Evolutionary conservation across 2,329 filamentous ascomycete species (phyloP).

Genomic region (Didymella pinodella): DNA sequence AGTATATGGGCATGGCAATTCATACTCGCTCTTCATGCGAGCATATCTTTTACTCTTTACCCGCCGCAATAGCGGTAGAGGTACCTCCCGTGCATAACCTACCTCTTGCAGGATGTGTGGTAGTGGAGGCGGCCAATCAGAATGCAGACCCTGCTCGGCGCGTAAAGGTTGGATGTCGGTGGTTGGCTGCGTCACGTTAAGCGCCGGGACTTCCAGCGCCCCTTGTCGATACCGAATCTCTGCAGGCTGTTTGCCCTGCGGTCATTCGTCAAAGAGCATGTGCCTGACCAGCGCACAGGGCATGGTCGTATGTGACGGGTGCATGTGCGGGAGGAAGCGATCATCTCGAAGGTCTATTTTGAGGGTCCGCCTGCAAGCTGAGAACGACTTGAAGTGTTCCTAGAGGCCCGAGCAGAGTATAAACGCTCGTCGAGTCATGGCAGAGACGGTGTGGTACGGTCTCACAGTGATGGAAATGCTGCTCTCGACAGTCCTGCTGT

Average conservation of each 20-base stretch:
- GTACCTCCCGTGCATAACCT: constrained; percentile 43
- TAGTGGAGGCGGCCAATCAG: constrained; percentile 43
- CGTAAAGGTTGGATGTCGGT: constrained; percentile 48
- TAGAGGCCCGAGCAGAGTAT: constrained; percentile 1
- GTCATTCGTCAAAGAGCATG: constrained; percentile 41
- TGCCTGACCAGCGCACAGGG: constrained; percentile 41
- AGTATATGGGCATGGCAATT: constrained; percentile 29
- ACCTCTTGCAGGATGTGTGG: constrained; percentile 38
- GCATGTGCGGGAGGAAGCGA: constrained; percentile 35
- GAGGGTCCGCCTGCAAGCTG: constrained; percentile 25
- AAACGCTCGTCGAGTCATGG: constrained; percentile 14
- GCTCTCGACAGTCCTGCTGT: not conserved
- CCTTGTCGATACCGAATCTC: constrained; percentile 34
- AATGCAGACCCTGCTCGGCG: constrained; percentile 41
- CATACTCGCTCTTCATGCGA: constrained; percentile 26
- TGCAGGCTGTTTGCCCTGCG: constrained; percentile 21
- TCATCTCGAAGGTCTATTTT: constrained; percentile 47
- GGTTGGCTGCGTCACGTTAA: constrained; percentile 47
- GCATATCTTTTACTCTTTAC: constrained; percentile 23
- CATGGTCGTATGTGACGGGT: constrained; percentile 45
- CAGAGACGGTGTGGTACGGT: not conserved
- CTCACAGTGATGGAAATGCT: not conserved
- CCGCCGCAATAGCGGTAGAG: constrained; percentile 46
- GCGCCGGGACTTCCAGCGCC: constrained; percentile 45
- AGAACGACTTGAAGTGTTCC: constrained; percentile 21